Evolutionary conservation across 1,139 yeast species (phyloP), one percentile per base, ranked within the genome.

Genomic region (Candida sp.): DNA sequence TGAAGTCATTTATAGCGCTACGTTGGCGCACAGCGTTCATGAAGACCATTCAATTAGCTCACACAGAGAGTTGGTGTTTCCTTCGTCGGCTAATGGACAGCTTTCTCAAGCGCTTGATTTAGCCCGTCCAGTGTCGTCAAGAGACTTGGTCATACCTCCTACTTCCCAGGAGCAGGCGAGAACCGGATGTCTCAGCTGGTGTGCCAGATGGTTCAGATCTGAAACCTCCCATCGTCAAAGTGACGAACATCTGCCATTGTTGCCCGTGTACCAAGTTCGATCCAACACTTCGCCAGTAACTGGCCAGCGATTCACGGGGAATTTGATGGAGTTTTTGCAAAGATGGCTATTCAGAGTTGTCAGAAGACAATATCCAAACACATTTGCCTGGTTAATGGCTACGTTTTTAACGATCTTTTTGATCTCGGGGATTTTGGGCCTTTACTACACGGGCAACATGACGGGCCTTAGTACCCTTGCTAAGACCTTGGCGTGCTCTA

Each of bases 361-460:
- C 7, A 47, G 57, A 44, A 34, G 49, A 17, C 46, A 49, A 41
- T 54, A 54, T 38, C 38, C 55, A 6, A 49, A 42, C 33, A 37
- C 49, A 5, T 28, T 47, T 2, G 11, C 58, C 5, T 49, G 56
- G 38, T 42, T 51, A 8, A 28, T 54, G 17, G 49, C 60, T 5
- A 38, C 54, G 3, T 12, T 57, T 4, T 28, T 56, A 31, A 46
- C 54, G 8, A 23, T 56, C 4, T 25, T 50, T 6, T 35, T 57
- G 8, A 33, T 60, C n/a, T 26, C 48, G 1, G 43, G 53, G 9
- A 37, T 54, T 22, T 31, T 54, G 37, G 47, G 44, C 6, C 51
- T 61, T 17, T 62, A 48, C 42, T 54, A 49, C 17, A 64, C 68
- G 5, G 70, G 66, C 1, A 56, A 66, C 41, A 47, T 62, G 12